Evolutionary conservation across 139 green algal species (phyloP), one percentile per base, ranked within the genome.

Genomic region (Coccomyxa sp.): DNA sequence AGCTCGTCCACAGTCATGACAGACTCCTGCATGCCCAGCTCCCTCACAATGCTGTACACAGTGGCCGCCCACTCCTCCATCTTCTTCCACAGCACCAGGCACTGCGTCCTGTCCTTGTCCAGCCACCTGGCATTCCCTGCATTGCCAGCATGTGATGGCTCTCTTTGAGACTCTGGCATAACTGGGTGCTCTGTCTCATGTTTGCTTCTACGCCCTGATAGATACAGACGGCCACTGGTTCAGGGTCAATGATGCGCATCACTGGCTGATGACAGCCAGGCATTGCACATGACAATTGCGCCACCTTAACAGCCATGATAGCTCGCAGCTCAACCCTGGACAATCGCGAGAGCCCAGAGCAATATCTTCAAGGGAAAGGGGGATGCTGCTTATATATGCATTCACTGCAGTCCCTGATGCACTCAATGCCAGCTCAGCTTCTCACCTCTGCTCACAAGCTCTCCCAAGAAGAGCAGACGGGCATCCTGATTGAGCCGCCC

Each of bases 1-100:
- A 91, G 70, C 54, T 92, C 87, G 16, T 91, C 83, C 36, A 91
- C 22, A 14, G 85, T 89, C 78, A 93, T 90, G 27, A 94, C 90
- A 8, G 72, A 83, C 78, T 90, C 90, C 55, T 82, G 79, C 39
- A 93, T 70, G 34, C 87, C 90, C 16, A 73, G 86, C 1, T 39
- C 81, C 18, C 79, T 71, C 35, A 85, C 86, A 75, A 87, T 91
- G 12, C 33, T 35, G 44, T 88, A 82, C 10, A 94, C 76, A 0
- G 64, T n/a, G 22, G 85, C 82, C 0, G 89, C 85, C 89, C 89
- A 95, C 29, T 90, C 88, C 6, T 44, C 71, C 7, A 91, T 70
- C 58, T 74, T 82, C 22, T 83, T 82, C 90, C 90, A 94, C 8
- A 92, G 73, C 0, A 94, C 55, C 14, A 93, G 78, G 36, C 74